Conservation (phyloP, 257 asterid species). For the Solanum raphanifolium region DNA sequence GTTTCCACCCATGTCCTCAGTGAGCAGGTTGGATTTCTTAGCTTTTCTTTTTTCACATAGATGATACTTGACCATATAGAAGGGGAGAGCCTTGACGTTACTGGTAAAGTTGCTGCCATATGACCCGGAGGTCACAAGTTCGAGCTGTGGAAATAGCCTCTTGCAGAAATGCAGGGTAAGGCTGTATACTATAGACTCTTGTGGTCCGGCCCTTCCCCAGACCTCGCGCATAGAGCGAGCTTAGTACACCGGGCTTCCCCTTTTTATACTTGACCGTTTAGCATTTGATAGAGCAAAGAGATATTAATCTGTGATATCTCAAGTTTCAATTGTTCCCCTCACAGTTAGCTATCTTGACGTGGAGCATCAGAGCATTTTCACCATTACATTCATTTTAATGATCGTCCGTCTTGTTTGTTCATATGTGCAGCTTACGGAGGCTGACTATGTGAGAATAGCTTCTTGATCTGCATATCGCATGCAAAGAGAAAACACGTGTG, state of each 20-base stretch:
- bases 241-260: neutral
- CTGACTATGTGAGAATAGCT: neutral
- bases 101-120: no score
- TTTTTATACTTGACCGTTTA: neutral
- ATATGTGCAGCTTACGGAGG: neutral
- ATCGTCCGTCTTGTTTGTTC: neutral
- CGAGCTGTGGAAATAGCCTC: neutral
- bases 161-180: neutral
- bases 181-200: neutral
- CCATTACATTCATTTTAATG: neutral
- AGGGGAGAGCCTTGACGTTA: neutral
- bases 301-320: neutral
- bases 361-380: neutral
- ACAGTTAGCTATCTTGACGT: neutral
- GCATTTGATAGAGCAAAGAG: neutral
- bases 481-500: neutral
- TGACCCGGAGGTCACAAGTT: neutral
- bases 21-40: conserved; percentile 48
- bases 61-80: neutral
- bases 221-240: neutral
- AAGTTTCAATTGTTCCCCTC: neutral
- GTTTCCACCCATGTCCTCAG: conserved; percentile 56
- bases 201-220: neutral
- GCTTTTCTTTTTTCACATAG: neutral
- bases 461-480: neutral